Evolutionary conservation across 78 protist genomes (phyloP).

Genomic region (Pelomyxa schiedti): DNA sequence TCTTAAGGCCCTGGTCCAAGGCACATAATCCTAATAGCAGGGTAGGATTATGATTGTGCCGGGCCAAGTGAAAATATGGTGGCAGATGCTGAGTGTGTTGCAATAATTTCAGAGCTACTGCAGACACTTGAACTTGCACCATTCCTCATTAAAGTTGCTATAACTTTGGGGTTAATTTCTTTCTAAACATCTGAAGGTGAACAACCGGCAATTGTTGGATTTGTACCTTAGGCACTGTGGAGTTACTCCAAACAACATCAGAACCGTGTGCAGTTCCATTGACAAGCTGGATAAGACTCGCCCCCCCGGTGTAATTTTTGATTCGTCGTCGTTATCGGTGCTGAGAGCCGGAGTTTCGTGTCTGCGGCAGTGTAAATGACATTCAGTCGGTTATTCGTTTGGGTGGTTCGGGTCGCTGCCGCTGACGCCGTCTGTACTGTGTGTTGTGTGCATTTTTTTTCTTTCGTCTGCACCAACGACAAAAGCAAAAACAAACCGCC

Average conservation of each 20-base stretch:
- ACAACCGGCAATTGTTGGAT: conserved; percentile 76
- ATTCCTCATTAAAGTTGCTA: conserved; percentile 54
- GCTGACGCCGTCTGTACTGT: too few relatives aligned
- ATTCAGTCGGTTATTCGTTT: too few relatives aligned
- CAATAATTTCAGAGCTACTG: conserved; percentile 56
- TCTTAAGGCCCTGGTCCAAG: too few relatives aligned
- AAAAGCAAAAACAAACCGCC: too few relatives aligned
- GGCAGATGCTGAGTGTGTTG: conserved; percentile 84
- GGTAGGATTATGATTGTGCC: conserved; percentile 83
- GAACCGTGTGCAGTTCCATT: conserved; percentile 78
- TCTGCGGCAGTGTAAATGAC: too few relatives aligned
- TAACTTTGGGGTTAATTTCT: not conserved
- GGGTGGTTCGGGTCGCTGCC: too few relatives aligned
- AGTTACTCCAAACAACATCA: conserved; percentile 70
- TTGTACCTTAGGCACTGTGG: conserved; percentile 77
- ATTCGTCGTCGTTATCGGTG: too few relatives aligned
- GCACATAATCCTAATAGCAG: too few relatives aligned
- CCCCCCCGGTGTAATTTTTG: too few relatives aligned
- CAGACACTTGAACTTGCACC: conserved; percentile 47
- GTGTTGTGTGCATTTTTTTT: too few relatives aligned
- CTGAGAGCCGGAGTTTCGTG: too few relatives aligned
- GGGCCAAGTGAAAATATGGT: conserved; percentile 83
- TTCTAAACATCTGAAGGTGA: conserved; percentile 6
- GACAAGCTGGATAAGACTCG: conserved; percentile 94
- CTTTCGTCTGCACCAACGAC: too few relatives aligned